phyloP scores from a whole-genome alignment of 2,329 filamentous ascomycete species.

The Talaromyces sp. region DNA sequence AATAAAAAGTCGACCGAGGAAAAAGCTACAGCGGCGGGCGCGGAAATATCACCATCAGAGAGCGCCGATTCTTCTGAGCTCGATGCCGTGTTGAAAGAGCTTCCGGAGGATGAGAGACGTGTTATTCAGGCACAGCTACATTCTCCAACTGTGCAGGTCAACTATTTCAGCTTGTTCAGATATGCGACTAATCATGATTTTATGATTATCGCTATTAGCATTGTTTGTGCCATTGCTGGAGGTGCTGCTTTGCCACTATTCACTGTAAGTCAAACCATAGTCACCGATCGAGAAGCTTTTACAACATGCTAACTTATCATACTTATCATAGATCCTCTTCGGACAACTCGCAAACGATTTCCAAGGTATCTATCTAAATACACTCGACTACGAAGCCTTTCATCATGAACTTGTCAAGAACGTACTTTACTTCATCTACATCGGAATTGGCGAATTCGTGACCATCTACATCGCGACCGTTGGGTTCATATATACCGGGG shows the following conservation, averaged over 20 bases:
- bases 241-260: constrained; percentile 76
- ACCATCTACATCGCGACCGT: constrained; percentile 77
- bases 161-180: constrained; percentile 64
- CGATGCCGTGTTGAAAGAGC: constrained; percentile 57
- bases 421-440: constrained; percentile 81
- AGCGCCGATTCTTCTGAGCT: constrained; percentile 37
- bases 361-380: constrained; percentile 57
- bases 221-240: constrained; percentile 64
- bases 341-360: constrained; percentile 72
- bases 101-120: constrained; percentile 63
- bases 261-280: constrained; percentile 45
- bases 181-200: constrained; percentile 67
- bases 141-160: constrained; percentile 61
- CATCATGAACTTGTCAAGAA: constrained; percentile 57
- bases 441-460: constrained; percentile 76
- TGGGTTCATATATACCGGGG: constrained; percentile 83
- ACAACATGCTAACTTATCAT: constrained; percentile 17
- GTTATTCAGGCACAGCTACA: constrained; percentile 68
- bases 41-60: constrained; percentile 28
- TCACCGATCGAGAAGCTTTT: neutral
- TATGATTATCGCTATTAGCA: constrained; percentile 59
- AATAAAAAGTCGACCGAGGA: constrained; percentile 12
- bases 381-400: constrained; percentile 55
- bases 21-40: constrained; percentile 12
- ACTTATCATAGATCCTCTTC: constrained; percentile 56